Evolutionary conservation across 257 asterid genomes (phyloP).

Genomic region (Solanum peruvianum): DNA sequence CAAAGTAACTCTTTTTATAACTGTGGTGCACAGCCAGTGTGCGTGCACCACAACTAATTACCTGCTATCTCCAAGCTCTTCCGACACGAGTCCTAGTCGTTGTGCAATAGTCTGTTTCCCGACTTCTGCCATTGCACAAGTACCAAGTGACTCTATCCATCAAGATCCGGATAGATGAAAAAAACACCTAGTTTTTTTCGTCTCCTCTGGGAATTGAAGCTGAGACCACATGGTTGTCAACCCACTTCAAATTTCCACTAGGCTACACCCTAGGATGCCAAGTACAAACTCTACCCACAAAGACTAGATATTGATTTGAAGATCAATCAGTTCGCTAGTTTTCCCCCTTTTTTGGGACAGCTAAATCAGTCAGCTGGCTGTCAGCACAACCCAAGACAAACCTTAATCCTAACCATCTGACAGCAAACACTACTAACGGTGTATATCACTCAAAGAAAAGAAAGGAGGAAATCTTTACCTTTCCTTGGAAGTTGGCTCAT

Average conservation of each 20-base stretch:
- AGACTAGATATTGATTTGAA: not conserved
- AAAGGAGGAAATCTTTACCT: slow-evolving; percentile 15
- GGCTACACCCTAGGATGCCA: not conserved
- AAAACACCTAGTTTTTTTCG: not conserved
- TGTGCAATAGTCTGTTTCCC: not conserved
- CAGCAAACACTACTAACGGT: not conserved
- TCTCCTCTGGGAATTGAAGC: not conserved
- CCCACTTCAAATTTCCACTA: not conserved
- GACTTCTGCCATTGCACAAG: not conserved
- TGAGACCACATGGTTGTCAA: not conserved
- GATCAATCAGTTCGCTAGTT: not conserved
- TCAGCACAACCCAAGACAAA: not conserved
- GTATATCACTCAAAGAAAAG: not conserved
- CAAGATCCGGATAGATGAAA: not conserved
- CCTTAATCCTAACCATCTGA: not conserved
- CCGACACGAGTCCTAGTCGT: not conserved
- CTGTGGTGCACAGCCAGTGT: not conserved
- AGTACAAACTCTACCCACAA: not conserved
- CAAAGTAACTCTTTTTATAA: not conserved
- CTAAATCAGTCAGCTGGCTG: not conserved
- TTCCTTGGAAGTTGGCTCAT: slow-evolving; percentile 49
- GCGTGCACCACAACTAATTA: not conserved
- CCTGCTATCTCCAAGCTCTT: not conserved
- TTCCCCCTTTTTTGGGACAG: not conserved
- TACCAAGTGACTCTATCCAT: not conserved